Conservation (phyloP, 768 basidiomycete species). For the Rhizopogon vulgaris region DNA sequence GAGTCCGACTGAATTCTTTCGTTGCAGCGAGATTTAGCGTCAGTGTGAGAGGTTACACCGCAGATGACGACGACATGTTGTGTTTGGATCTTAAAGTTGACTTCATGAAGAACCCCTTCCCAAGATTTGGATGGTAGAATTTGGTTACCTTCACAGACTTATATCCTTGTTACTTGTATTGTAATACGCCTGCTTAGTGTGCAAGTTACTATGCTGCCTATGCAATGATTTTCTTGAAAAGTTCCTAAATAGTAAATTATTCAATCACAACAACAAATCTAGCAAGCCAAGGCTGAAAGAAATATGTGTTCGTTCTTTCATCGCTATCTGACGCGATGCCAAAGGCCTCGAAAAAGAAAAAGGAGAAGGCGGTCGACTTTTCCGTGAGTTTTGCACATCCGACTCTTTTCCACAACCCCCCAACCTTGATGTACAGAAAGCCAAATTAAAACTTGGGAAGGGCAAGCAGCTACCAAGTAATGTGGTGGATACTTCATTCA, state of each 20-base stretch:
- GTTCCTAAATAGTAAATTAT: not conserved
- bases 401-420: constrained; percentile 1
- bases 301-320: not conserved
- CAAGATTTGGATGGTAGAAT: constrained; percentile 19
- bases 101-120: constrained; percentile 48
- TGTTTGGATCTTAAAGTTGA: constrained; percentile 79
- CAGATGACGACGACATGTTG: constrained; percentile 65
- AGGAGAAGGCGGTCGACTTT: constrained; percentile 85
- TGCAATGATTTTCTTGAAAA: not conserved
- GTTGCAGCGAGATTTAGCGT: constrained; percentile 78
- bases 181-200: not conserved
- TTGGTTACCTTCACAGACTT: not conserved
- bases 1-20: constrained; percentile 3
- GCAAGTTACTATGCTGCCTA: not conserved
- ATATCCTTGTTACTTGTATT: not conserved
- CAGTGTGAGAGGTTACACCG: constrained; percentile 61
- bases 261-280: constrained; percentile 1
- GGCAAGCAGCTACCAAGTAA: constrained; percentile 79
- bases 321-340: constrained; percentile 48
- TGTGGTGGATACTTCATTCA: constrained; percentile 94
- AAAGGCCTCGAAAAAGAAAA: constrained; percentile 81
- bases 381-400: constrained; percentile 40
- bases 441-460: constrained; percentile 94
- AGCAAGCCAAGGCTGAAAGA: too few relatives aligned
- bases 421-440: constrained; percentile 55